Conservation (phyloP, 2,329 filamentous ascomycete genomes). For the Fonsecaea pugnacius region DNA sequence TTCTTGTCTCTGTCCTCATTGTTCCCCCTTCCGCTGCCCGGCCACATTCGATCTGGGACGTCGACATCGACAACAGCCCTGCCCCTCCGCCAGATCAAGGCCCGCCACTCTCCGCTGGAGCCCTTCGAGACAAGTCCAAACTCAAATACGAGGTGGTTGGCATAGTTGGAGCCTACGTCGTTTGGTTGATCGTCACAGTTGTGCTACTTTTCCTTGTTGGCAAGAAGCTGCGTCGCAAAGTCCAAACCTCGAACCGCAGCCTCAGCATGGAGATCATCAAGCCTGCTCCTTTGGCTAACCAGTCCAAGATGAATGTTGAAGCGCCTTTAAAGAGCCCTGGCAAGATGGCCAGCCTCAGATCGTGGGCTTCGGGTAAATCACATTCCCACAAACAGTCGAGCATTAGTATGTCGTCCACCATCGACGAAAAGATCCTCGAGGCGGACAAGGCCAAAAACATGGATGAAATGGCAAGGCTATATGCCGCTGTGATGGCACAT, state of each 20-base stretch:
- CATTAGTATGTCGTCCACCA: conserved; percentile 66
- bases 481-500: conserved; percentile 88
- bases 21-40: conserved; percentile 22
- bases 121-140: conserved; percentile 64
- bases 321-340: conserved; percentile 42
- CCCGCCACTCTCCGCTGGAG: conserved; percentile 62
- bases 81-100: conserved; percentile 65
- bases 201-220: conserved; percentile 66
- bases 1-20: conserved; percentile 25
- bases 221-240: conserved; percentile 58
- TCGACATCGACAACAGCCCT: conserved; percentile 60
- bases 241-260: conserved; percentile 56
- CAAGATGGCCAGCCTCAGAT: conserved; percentile 45
- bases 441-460: conserved; percentile 75
- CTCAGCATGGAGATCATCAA: conserved; percentile 64
- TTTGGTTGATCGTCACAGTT: conserved; percentile 75
- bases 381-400: conserved; percentile 49
- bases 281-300: conserved; percentile 38
- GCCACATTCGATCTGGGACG: conserved; percentile 32
- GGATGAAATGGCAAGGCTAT: conserved; percentile 84
- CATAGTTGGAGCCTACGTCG: conserved; percentile 80
- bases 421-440: conserved; percentile 77
- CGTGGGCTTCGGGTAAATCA: conserved; percentile 46
- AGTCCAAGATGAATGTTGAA: conserved; percentile 27
- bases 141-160: conserved; percentile 82